phyloP scores from a whole-genome alignment of 129 eudicot genomes.

The Pulicaria dysenterica region DNA sequence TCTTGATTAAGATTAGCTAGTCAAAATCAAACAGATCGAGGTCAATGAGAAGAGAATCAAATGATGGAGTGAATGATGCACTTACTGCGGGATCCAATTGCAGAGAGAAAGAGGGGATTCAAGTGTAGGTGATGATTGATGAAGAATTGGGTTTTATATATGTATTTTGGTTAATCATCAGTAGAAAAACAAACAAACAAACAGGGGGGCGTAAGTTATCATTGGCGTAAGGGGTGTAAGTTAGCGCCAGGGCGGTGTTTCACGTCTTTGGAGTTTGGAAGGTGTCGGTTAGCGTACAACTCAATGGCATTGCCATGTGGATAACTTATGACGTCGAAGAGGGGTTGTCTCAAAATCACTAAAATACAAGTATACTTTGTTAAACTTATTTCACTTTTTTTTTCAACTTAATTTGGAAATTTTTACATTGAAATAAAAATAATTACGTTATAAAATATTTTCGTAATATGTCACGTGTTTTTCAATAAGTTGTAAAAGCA shows the following conservation, averaged over 20 bases:
- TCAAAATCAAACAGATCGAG: conserved; percentile 23
- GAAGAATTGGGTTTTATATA: conserved; percentile 6
- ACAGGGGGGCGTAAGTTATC: conserved; percentile 22
- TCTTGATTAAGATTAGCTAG: conserved; percentile 8
- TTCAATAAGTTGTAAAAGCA: too few species aligned
- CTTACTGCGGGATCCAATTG: conserved; percentile 24
- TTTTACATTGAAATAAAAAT: too few species aligned
- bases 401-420: too few species aligned
- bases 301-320: conserved; percentile 27
- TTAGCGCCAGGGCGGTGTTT: conserved; percentile 21
- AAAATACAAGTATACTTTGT: too few species aligned
- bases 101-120: background rate
- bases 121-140: conserved; percentile 20
- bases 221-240: conserved; percentile 3
- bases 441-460: too few species aligned
- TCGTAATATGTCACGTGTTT: too few species aligned
- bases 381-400: too few species aligned
- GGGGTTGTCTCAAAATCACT: background rate
- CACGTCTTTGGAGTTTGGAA: conserved; percentile 12
- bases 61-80: conserved; percentile 28
- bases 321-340: conserved; percentile 10
- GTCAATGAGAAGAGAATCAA: conserved; percentile 13
- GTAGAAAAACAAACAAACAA: background rate
- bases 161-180: conserved; percentile 4
- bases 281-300: conserved; percentile 30